phyloP scores from a whole-genome alignment of 306 rosid species.

The Astragalus membranaceus region DNA sequence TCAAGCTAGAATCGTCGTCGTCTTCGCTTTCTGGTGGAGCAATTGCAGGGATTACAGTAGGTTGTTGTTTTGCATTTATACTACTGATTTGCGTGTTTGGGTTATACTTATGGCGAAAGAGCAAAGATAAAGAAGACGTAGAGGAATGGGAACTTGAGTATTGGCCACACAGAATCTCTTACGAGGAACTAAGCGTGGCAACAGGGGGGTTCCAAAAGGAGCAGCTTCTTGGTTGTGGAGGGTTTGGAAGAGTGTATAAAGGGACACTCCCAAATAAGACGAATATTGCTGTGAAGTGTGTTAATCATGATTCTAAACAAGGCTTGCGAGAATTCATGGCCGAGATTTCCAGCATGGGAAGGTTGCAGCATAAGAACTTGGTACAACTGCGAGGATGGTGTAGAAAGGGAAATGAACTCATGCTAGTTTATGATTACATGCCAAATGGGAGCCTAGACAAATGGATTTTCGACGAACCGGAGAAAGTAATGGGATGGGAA shows the following conservation, averaged over 20 bases:
- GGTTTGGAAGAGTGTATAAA: conserved; percentile 75
- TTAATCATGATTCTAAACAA: conserved; percentile 80
- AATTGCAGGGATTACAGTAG: conserved; percentile 49
- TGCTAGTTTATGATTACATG: conserved; percentile 66
- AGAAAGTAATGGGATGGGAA: conserved; percentile 39
- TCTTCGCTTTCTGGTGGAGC: conserved; percentile 42
- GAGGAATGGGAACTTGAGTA: conserved; percentile 84
- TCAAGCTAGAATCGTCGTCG: conserved; percentile 20
- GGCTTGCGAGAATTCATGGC: conserved; percentile 90
- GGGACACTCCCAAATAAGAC: conserved; percentile 51
- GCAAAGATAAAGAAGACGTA: conserved; percentile 24
- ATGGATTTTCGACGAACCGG: conserved; percentile 58
- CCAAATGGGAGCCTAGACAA: conserved; percentile 60
- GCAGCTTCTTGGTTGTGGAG: conserved; percentile 58
- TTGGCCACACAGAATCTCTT: conserved; percentile 79
- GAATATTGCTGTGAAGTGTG: conserved; percentile 70
- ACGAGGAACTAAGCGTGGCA: conserved; percentile 55
- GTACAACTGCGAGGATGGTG: conserved; percentile 94
- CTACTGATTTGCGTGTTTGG: conserved; percentile 32
- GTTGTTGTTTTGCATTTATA: conserved; percentile 27
- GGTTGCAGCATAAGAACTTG: conserved; percentile 73
- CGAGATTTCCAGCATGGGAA: conserved; percentile 81
- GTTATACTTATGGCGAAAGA: conserved; percentile 34
- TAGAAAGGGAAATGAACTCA: conserved; percentile 48
- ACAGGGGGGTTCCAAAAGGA: conserved; percentile 42